Base-by-base conservation (phyloP, 352 stramenopile genomes). In the Phytophthora podocarpi region DNA sequence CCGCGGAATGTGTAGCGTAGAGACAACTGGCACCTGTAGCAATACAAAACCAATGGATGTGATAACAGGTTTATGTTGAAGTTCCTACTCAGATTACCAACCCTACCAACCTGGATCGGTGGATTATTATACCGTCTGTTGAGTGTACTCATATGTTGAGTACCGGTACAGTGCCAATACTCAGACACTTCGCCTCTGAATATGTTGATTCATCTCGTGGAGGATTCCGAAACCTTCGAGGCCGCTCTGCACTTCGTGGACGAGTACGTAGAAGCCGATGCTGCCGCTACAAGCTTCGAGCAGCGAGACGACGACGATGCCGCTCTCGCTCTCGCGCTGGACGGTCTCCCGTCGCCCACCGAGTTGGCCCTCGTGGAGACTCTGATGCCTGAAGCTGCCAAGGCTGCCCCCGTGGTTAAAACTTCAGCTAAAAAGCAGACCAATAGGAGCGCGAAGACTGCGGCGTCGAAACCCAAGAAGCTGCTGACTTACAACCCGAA, bases 401-500 rank as follows among this genome's bases (percentile, higher is more conserved):
- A n/a, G n/a, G n/a, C n/a, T n/a, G n/a, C n/a, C n/a, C n/a, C 24
- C 16, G 13, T 20, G 23, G 28, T 23, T 28, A 27, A 59, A 51
- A 30, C n/a, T 9, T 18, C 20, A 4, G 35, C 21, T 20, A 40
- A 70, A 58, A 37, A 45, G 27, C 39, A 28, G 24, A n/a, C 24
- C 15, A 67, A 58, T n/a, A n/a, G n/a, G n/a, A n/a, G n/a, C n/a
- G n/a, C n/a, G 23, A 62, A 61, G 16, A 20, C 18, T 4, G 20
- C 12, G 5, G 21, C 10, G 4, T 48, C 59, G 5, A 41, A 39
- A 23, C 24, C 50, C 28, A 55, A 62, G 11, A 75, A 69, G 49
- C 28, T 59, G 37, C 51, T 69, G 18, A 75, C 51, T 9, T 78
- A 64, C 64, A 78, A 78, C 30, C 62, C 72, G 7, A 83, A 83